Percentiles rank a stretch among this genome's conserved stretches.
Conservation (phyloP, 2,329 filamentous ascomycete species). For the Talaromyces funiculosus region DNA sequence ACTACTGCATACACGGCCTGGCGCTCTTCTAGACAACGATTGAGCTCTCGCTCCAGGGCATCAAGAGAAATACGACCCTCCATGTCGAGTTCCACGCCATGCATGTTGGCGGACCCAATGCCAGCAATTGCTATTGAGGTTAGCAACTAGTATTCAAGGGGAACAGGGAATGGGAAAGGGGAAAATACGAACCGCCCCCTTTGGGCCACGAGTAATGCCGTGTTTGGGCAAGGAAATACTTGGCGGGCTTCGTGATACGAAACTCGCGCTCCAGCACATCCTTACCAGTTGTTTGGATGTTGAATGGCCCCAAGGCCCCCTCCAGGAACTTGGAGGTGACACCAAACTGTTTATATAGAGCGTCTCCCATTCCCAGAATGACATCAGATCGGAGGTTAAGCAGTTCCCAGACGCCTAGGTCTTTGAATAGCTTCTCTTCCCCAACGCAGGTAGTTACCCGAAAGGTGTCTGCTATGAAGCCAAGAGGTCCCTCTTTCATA, state of each 20-base stretch:
- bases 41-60: neutral
- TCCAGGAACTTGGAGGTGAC: neutral
- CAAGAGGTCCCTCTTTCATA: neutral
- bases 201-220: constrained; percentile 49
- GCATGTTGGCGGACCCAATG: neutral
- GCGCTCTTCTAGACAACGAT: constrained; percentile 15
- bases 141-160: no score
- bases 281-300: neutral
- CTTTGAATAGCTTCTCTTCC: neutral
- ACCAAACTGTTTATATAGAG: neutral
- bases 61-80: neutral
- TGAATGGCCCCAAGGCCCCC: neutral
- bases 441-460: neutral
- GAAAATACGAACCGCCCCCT: constrained; percentile 32
- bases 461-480: neutral
- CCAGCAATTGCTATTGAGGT: constrained; percentile 17
- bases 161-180: neutral
- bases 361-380: neutral
- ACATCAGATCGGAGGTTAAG: neutral
- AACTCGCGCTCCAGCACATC: neutral
- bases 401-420: neutral
- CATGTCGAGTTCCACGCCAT: neutral
- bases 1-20: constrained; percentile 41
- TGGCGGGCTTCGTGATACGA: constrained; percentile 16
- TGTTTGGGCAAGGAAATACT: constrained; percentile 39